These are phyloP conservation scores for Parmelia sp. DNA, from an alignment of 495 filamentous ascomycete genomes.

Conservation along the genomic window DNA sequence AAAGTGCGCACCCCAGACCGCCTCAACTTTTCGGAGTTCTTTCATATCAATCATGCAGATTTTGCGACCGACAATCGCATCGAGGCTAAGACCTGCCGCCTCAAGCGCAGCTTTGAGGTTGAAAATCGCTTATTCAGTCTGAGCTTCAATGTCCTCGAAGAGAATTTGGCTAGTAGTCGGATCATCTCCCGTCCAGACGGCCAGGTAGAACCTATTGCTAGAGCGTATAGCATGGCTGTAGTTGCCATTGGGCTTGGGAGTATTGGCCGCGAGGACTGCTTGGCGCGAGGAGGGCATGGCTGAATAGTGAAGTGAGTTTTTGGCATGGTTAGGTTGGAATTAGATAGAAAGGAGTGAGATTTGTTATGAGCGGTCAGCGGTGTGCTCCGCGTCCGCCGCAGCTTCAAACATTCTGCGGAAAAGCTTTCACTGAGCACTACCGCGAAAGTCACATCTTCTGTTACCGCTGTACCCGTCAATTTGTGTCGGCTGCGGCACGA, in stretches of 20 bases:
- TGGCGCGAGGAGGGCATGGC: not conserved
- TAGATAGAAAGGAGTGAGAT: not conserved
- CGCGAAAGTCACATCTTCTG: no score
- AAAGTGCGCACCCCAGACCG: not conserved
- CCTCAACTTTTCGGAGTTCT: not conserved
- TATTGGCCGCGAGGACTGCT: not conserved
- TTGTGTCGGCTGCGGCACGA: no score
- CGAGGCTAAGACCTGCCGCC: not conserved
- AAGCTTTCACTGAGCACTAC: no score
- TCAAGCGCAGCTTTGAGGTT: not conserved
- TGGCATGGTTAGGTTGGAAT: not conserved
- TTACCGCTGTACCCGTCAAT: no score
- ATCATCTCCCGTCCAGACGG: not conserved
- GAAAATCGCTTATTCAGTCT: not conserved
- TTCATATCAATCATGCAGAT: not conserved
- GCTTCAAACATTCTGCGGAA: no score
- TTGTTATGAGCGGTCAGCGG: not conserved
- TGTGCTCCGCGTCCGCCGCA: no score
- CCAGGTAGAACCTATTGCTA: not conserved
- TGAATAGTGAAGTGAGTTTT: not conserved
- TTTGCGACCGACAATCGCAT: not conserved
- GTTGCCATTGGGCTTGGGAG: not conserved
- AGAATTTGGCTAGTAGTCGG: not conserved
- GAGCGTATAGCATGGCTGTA: not conserved
- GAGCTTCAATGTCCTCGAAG: not conserved